These are phyloP conservation scores for Epipyxis sp. DNA, from an alignment of 108 stramenopile species.

Conservation along the genomic window DNA sequence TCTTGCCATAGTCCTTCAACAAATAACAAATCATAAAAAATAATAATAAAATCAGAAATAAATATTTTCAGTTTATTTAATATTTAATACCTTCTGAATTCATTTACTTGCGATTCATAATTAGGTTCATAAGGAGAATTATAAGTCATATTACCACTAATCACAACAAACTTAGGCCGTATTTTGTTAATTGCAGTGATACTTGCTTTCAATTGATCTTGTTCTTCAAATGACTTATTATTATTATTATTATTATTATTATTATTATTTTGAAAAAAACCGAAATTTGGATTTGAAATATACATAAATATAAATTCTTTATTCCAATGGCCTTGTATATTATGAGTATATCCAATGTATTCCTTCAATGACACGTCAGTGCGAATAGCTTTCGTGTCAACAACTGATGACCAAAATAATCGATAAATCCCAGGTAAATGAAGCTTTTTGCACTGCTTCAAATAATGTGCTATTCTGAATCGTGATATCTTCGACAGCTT, in stretches of 20 bases:
- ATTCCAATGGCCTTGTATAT: conserved; percentile 1
- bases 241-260: too few species aligned
- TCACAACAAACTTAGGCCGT: conserved; percentile 19
- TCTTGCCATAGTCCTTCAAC: not conserved
- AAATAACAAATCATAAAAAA: too few species aligned
- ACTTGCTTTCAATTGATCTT: not conserved
- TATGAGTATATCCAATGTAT: not conserved
- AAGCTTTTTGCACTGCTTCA: not conserved
- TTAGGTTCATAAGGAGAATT: too few species aligned
- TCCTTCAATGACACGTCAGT: not conserved
- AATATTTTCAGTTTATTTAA: too few species aligned
- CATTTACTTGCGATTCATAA: too few species aligned
- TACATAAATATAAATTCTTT: conserved; percentile 3
- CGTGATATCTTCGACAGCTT: not conserved
- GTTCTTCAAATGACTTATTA: too few species aligned
- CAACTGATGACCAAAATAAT: not conserved
- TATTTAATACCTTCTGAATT: too few species aligned
- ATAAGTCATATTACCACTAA: too few species aligned
- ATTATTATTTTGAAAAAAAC: too few species aligned
- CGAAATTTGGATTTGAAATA: not conserved
- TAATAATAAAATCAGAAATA: too few species aligned
- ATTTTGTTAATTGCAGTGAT: not conserved
- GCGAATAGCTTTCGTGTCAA: not conserved
- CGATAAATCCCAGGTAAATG: not conserved
- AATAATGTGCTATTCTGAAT: not conserved